These are phyloP conservation scores for Fusarium sp. DNA, from an alignment of 2,329 filamentous ascomycete species.

Conservation along the genomic window DNA sequence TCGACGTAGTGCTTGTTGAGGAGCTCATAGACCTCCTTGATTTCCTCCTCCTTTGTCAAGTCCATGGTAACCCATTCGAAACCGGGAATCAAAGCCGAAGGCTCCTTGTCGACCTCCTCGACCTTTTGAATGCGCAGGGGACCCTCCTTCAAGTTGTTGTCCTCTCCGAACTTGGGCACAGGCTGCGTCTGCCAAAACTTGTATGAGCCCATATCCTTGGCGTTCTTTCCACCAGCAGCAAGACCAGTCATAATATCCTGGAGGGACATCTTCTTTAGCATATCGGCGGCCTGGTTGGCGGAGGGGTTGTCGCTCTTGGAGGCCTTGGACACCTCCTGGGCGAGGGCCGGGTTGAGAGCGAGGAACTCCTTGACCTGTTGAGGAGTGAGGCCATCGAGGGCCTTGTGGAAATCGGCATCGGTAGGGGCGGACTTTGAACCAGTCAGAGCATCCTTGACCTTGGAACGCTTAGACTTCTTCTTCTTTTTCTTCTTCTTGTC, in stretches of 20 bases:
- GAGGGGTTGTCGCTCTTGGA: conserved; percentile 52
- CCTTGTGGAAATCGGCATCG: conserved; percentile 59
- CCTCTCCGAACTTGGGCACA: conserved; percentile 82
- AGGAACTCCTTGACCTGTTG: conserved; percentile 74
- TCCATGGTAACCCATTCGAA: conserved; percentile 98
- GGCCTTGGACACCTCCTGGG: conserved; percentile 63
- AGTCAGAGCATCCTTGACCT: conserved; percentile 61
- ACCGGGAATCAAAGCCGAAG: conserved; percentile 77
- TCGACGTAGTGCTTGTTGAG: conserved; percentile 96
- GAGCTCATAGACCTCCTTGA: conserved; percentile 92
- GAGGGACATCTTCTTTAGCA: conserved; percentile 72
- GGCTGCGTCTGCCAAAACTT: conserved; percentile 99
- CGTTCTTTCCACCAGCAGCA: conserved; percentile 84
- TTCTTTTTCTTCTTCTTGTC: conserved; percentile 67
- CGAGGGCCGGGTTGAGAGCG: conserved; percentile 77
- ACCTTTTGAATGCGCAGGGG: conserved; percentile 84
- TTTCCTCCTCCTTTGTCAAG: conserved; percentile 78
- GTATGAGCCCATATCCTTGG: conserved; percentile 96
- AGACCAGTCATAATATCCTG: conserved; percentile 80
- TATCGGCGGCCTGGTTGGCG: conserved; percentile 59
- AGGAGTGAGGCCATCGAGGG: conserved; percentile 64
- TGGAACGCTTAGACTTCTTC: conserved; percentile 73
- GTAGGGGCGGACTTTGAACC: conserved; percentile 49
- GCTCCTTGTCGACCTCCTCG: conserved; percentile 81
- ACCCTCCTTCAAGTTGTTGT: conserved; percentile 73